Evolutionary conservation across 129 eudicot species (phyloP).

Genomic region (Sambucus nigra): DNA sequence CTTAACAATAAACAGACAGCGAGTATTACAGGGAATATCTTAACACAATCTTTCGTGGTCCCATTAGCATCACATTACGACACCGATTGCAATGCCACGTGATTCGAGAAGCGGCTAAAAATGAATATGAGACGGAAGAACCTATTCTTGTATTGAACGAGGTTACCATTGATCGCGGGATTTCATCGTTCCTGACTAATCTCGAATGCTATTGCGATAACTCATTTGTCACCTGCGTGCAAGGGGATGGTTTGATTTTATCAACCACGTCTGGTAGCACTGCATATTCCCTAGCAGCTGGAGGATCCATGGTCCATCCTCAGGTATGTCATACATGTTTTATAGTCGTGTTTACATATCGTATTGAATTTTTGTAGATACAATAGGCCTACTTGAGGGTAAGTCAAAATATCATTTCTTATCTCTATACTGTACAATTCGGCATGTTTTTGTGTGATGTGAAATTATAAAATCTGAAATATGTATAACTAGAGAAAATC

Average conservation of each 20-base stretch:
- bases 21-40: constrained; percentile 72
- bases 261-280: constrained; percentile 98
- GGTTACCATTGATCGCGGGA: constrained; percentile 96
- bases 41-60: constrained; percentile 66
- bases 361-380: background rate
- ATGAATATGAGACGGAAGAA: constrained; percentile 58
- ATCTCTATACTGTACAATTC: background rate
- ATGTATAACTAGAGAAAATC: too few species aligned
- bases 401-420: background rate
- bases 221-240: constrained; percentile 81
- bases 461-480: too few species aligned
- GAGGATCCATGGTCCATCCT: constrained; percentile 99
- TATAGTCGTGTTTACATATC: background rate
- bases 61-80: constrained; percentile 76
- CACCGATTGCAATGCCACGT: constrained; percentile 89
- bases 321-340: constrained; percentile 38
- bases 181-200: constrained; percentile 89
- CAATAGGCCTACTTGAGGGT: background rate
- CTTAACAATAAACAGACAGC: constrained; percentile 57
- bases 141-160: constrained; percentile 83
- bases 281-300: constrained; percentile 97
- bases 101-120: constrained; percentile 64
- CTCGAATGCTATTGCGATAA: constrained; percentile 90
- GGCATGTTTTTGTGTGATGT: too few species aligned
- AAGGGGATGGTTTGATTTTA: constrained; percentile 90